phyloP scores from a whole-genome alignment of 1,284 basidiomycete genomes.

The Boletus semigastroideus region DNA sequence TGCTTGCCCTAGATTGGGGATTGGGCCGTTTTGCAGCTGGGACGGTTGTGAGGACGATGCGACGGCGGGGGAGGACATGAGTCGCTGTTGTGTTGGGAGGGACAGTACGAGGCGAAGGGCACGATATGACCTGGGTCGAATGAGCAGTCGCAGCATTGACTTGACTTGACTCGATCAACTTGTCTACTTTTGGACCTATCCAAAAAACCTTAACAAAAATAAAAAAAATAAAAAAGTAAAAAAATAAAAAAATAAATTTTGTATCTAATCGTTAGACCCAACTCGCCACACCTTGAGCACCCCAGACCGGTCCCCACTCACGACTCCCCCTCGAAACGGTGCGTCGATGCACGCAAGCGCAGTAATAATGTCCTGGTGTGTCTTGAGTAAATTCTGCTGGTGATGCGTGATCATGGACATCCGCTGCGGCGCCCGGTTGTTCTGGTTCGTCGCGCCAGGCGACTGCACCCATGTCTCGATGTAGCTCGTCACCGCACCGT shows the following conservation, averaged over 20 bases:
- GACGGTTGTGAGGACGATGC: constrained; percentile 40
- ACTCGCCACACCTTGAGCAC: constrained; percentile 83
- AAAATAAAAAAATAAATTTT: neutral
- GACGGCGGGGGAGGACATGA: constrained; percentile 32
- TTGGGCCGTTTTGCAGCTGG: constrained; percentile 34
- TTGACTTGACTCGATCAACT: constrained; percentile 15
- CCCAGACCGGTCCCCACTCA: constrained; percentile 82
- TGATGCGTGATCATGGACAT: constrained; percentile 76
- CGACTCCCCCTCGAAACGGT: constrained; percentile 82
- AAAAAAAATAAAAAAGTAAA: neutral
- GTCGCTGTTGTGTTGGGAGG: neutral
- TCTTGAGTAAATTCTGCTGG: constrained; percentile 74
- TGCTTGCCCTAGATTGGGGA: constrained; percentile 22
- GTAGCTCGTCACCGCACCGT: constrained; percentile 47
- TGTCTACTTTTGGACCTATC: constrained; percentile 30
- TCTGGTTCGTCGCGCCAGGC: constrained; percentile 44
- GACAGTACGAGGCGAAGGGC: constrained; percentile 2
- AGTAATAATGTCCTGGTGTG: constrained; percentile 84
- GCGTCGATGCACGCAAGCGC: constrained; percentile 80
- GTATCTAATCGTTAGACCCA: constrained; percentile 45
- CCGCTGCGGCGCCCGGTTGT: constrained; percentile 68
- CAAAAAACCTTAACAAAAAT: neutral
- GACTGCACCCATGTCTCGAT: constrained; percentile 66
- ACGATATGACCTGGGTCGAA: constrained; percentile 23
- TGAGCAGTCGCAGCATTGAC: constrained; percentile 29